Percentiles rank a stretch among this genome's conserved stretches.
Evolutionary conservation across 2,329 filamentous ascomycete genomes (phyloP).

Genomic region (Botrytis tulipae): DNA sequence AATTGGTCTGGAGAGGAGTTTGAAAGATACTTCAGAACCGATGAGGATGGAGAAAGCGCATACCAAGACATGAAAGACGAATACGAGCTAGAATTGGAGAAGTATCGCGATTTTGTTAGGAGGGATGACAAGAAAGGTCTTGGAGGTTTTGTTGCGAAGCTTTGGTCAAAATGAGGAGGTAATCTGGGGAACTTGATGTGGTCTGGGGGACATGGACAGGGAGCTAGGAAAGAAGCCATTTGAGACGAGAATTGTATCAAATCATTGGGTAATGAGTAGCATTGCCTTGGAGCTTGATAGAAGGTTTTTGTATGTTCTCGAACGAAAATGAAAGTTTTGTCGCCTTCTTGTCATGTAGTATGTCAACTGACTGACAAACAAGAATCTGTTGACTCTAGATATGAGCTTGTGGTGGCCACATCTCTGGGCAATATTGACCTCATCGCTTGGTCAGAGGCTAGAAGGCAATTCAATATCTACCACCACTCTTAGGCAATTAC

Average conservation of each 20-base stretch:
- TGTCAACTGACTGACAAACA: conserved; percentile 5
- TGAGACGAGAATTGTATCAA: background rate
- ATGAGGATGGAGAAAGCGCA: background rate
- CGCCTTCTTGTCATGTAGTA: background rate
- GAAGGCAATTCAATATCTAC: background rate
- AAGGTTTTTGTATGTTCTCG: background rate
- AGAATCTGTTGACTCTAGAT: background rate
- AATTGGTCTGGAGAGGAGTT: conserved; percentile 13
- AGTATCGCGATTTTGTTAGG: background rate
- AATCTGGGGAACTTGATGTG: background rate
- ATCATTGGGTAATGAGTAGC: background rate
- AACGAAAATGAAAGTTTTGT: background rate
- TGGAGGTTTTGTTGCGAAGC: background rate
- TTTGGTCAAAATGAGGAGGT: conserved; percentile 13
- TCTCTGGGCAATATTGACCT: background rate
- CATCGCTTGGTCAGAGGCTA: background rate
- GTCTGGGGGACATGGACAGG: background rate
- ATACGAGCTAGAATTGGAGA: conserved; percentile 5
- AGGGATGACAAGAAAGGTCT: background rate
- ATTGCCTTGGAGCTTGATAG: background rate
- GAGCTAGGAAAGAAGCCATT: background rate
- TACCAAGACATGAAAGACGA: conserved; percentile 14
- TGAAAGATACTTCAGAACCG: conserved; percentile 2
- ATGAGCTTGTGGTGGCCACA: background rate
- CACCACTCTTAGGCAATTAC: background rate